Evolutionary conservation across 2,329 filamentous ascomycete genomes (phyloP).

Genomic region (Venturia oleaginea): DNA sequence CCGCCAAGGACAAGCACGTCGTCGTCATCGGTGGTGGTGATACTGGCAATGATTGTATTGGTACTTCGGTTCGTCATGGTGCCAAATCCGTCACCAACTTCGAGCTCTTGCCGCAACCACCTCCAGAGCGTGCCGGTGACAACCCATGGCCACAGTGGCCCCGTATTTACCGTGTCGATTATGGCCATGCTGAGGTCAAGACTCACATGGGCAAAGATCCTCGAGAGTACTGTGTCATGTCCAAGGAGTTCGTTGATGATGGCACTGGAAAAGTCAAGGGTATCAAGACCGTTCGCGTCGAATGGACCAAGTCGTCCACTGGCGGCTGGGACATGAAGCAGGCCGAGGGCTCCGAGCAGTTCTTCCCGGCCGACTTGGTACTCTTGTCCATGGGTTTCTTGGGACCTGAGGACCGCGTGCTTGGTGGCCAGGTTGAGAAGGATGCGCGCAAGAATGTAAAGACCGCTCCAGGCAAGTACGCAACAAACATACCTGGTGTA

Average conservation of each 20-base stretch:
- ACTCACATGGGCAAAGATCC: slow-evolving; percentile 94
- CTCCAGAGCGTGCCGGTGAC: slow-evolving; percentile 78
- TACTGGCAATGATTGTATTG: slow-evolving; percentile 96
- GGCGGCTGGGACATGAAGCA: slow-evolving; percentile 99
- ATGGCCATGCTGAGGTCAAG: slow-evolving; percentile 91
- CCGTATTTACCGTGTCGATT: slow-evolving; percentile 96
- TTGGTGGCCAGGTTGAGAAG: slow-evolving; percentile 83
- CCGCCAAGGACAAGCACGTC: slow-evolving; percentile 90
- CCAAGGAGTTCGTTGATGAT: slow-evolving; percentile 89
- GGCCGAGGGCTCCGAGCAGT: slow-evolving; percentile 82
- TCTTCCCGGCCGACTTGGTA: slow-evolving; percentile 93
- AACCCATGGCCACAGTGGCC: slow-evolving; percentile 99
- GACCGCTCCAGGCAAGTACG: slow-evolving; percentile 79
- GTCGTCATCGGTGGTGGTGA: slow-evolving; percentile 96
- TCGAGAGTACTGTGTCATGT: slow-evolving; percentile 97
- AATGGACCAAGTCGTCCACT: slow-evolving; percentile 84
- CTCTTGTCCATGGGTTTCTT: slow-evolving; percentile 96
- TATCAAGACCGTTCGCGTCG: slow-evolving; percentile 90
- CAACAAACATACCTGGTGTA: slow-evolving; percentile 77
- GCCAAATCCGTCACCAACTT: slow-evolving; percentile 97
- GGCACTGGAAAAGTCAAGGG: slow-evolving; percentile 82
- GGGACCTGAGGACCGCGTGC: slow-evolving; percentile 79
- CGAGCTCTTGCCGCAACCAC: slow-evolving; percentile 86
- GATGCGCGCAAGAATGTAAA: slow-evolving; percentile 94
- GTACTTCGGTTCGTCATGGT: slow-evolving; percentile 89